phyloP scores from a whole-genome alignment of 164 flowering plant species.

The Brasenia schreberi region DNA sequence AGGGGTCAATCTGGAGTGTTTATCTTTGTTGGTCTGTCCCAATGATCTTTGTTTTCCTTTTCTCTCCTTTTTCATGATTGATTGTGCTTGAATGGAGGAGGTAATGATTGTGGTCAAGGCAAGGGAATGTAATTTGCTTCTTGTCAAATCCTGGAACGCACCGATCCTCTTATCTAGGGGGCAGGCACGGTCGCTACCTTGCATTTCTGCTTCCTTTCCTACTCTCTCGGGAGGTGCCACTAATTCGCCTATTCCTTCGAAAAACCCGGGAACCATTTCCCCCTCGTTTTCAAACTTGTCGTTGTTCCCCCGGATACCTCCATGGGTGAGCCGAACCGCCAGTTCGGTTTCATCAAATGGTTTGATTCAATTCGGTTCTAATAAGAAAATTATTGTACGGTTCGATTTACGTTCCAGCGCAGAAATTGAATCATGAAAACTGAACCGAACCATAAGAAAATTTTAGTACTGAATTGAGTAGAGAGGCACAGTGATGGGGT shows the following conservation, averaged over 20 bases:
- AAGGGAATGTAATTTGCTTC: not conserved
- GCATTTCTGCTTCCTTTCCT: not conserved
- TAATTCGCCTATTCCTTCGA: not conserved
- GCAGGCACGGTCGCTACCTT: not conserved
- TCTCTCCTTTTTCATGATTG: not conserved
- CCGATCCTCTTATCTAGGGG: conserved; percentile 1
- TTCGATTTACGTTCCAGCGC: too few relatives aligned
- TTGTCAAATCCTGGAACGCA: not conserved
- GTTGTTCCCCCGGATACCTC: too few relatives aligned
- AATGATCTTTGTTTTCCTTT: not conserved
- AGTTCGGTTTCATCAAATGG: too few relatives aligned
- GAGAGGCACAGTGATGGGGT: too few relatives aligned
- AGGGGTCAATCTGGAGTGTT: not conserved
- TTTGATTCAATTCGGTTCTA: too few relatives aligned
- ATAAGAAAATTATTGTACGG: too few relatives aligned
- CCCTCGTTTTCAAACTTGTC: too few relatives aligned
- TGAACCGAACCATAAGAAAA: too few relatives aligned
- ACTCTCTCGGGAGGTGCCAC: not conserved
- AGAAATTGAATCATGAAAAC: too few relatives aligned
- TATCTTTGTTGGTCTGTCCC: not conserved
- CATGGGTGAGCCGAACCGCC: too few relatives aligned
- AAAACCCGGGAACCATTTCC: not conserved
- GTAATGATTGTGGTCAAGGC: not conserved
- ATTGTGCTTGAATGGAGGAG: not conserved
- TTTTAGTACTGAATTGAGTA: too few relatives aligned